These are phyloP conservation scores for Candida sojae DNA, from an alignment of 1,139 yeast species.

Conservation along the genomic window DNA sequence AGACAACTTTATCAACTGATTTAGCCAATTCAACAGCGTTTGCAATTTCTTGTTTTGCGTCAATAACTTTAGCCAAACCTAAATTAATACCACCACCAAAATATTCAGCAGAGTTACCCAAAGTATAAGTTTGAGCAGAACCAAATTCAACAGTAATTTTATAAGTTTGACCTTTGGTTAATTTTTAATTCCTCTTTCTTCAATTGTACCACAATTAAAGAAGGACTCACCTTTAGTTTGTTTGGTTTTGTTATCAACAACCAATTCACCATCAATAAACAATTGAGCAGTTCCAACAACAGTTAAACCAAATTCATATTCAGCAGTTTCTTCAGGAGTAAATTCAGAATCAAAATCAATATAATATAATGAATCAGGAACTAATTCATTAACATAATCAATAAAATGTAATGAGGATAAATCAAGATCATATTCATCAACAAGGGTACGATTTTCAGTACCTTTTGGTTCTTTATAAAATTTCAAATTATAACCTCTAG, in stretches of 20 bases:
- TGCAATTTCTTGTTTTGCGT: slow-evolving; percentile 23
- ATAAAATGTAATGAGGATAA: slow-evolving; percentile 42
- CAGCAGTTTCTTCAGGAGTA: slow-evolving; percentile 47
- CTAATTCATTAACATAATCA: slow-evolving; percentile 41
- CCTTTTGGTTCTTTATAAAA: slow-evolving; percentile 32
- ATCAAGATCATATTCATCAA: slow-evolving; percentile 38
- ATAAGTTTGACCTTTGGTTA: slow-evolving; percentile 46
- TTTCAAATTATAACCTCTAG: slow-evolving; percentile 39
- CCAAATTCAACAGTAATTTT: slow-evolving; percentile 52
- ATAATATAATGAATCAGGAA: slow-evolving; percentile 28
- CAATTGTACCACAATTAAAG: slow-evolving; percentile 49
- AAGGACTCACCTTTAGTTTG: slow-evolving; percentile 52
- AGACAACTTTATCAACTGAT: slow-evolving; percentile 37
- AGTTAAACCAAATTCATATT: slow-evolving; percentile 51
- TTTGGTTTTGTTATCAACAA: slow-evolving; percentile 56
- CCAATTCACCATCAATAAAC: slow-evolving; percentile 49
- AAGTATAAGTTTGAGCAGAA: slow-evolving; percentile 45
- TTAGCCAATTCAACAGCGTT: slow-evolving; percentile 29
- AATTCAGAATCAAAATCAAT: slow-evolving; percentile 47
- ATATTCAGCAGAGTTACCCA: slow-evolving; percentile 18
- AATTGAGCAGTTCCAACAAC: slow-evolving; percentile 56
- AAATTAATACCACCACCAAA: slow-evolving; percentile 33
- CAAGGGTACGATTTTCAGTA: slow-evolving; percentile 19
- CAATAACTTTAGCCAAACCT: slow-evolving; percentile 24
- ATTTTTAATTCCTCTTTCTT: slow-evolving; percentile 39